These are phyloP conservation scores for Geranomyces variabilis DNA, from an alignment of 192 early-diverging fungal genomes.

Conservation along the genomic window DNA sequence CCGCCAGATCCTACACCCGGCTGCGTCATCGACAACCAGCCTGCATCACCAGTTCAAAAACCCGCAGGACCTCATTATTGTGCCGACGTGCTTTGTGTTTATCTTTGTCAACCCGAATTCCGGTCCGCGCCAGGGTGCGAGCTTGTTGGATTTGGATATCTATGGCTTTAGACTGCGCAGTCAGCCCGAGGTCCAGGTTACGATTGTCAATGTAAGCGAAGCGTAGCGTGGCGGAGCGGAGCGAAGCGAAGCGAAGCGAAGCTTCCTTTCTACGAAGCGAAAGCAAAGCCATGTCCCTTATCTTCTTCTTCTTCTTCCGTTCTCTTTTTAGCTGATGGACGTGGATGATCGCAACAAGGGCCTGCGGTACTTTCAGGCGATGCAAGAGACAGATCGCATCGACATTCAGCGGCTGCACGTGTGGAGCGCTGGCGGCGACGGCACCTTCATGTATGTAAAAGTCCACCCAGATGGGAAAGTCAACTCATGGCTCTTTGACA, in stretches of 20 bases:
- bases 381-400: constrained; percentile 49
- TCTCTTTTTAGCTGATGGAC: constrained; percentile 2
- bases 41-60: constrained; percentile 13
- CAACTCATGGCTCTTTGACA: constrained; percentile 41
- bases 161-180: constrained; percentile 65
- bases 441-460: constrained; percentile 73
- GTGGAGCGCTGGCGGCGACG: constrained; percentile 77
- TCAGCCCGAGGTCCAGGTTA: constrained; percentile 64
- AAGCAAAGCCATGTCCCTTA: no score
- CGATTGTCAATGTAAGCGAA: constrained; percentile 63
- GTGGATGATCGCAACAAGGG: constrained; percentile 38
- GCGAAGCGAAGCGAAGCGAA: constrained; percentile 3
- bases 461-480: no score
- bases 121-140: constrained; percentile 4
- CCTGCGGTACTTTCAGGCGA: constrained; percentile 55
- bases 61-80: constrained; percentile 14
- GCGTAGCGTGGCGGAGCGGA: constrained; percentile 49
- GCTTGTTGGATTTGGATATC: constrained; percentile 26
- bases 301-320: neutral
- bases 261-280: neutral
- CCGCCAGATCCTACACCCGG: neutral
- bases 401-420: constrained; percentile 58
- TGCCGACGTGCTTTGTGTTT: constrained; percentile 13
- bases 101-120: constrained; percentile 22
- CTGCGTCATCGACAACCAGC: neutral